Base-by-base conservation (phyloP, 2,329 filamentous ascomycete genomes). In the Talaromyces rugulosus region DNA sequence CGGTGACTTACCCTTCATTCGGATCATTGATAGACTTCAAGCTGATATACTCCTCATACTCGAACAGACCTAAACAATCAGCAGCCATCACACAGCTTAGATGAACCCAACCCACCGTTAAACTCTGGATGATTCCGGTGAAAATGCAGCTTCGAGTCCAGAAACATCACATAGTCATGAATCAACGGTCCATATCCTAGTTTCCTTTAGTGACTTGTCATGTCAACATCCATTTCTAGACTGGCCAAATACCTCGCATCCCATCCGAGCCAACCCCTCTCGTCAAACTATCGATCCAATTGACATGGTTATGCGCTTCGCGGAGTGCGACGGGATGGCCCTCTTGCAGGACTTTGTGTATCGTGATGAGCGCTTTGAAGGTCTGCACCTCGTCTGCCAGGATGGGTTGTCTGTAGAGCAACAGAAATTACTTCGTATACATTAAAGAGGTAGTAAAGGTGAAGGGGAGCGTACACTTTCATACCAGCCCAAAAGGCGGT, bases 1-100 rank as follows among this genome's bases (percentile, higher is more conserved):
- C 40, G 14, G 14, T 18, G 30, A 55, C 72, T 56, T 89, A 94
- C 73, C 95, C 95, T 80, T 99, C 95, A 72, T 99, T 98, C 4
- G 95, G 95, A 76, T 99, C 95, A 76, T 98, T 97, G 80, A 96
- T 98, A 31, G 92, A 92, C 81, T 96, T 98, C 74, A 99, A 82
- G 73, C 92, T 96, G 75, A 98, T 93, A 76, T 99, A 99, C 75
- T 99, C 95, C 80, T 98, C 94, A 74, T 99, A 99, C 75, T 99
- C 95, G 72, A 99, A 99, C 1, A 94, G 92, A 63, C 84, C 83
- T 85, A 63, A 23, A 23, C 23, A 63, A 53, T 55, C 23, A 56
- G 30, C 27, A 28, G 31, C 28, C 14, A n/a, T n/a, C 11, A 5
- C 23, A 27, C 27, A 5, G 4, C 18, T 16, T 5, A 42, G 11